A percentile compares a stretch with the other conserved stretches of the same genome.
Conservation (phyloP, 345 rosid species). For the Carallia brachiata region DNA sequence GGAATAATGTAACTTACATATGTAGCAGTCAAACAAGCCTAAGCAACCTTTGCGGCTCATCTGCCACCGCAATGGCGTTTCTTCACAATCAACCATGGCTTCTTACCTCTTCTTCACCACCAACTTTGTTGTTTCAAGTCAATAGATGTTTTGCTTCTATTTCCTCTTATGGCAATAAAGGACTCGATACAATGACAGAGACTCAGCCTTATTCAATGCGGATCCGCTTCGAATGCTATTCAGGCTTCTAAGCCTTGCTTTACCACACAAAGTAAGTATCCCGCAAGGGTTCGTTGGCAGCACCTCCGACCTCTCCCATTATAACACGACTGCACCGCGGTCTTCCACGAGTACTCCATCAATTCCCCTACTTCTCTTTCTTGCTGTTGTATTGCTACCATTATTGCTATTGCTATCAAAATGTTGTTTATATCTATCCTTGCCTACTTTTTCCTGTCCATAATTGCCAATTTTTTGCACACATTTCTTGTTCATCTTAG, state of each 20-base stretch:
- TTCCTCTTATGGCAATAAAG: constrained; percentile 2
- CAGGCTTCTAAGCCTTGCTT: constrained; percentile 83
- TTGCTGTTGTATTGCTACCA: constrained; percentile 6
- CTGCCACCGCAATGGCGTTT: constrained; percentile 14
- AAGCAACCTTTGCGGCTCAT: not conserved
- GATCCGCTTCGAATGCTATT: constrained; percentile 42
- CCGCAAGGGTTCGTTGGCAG: constrained; percentile 85
- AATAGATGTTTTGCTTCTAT: not conserved
- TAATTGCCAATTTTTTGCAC: constrained; percentile 3
- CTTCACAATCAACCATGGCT: constrained; percentile 4
- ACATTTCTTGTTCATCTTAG: constrained; percentile 45
- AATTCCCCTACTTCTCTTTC: constrained; percentile 55
- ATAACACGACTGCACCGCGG: constrained; percentile 85
- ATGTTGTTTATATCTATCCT: not conserved
- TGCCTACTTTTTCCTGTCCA: not conserved
- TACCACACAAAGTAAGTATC: constrained; percentile 96
- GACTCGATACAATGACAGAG: constrained; percentile 6
- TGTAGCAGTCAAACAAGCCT: too few species aligned
- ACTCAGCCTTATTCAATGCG: constrained; percentile 9
- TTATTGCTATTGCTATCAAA: not conserved
- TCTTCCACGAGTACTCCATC: constrained; percentile 49
- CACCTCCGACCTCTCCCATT: constrained; percentile 99
- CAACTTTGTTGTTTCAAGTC: constrained; percentile 1
- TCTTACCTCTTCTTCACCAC: constrained; percentile 13
- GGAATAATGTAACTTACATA: too few species aligned